Conservation (phyloP, 1,139 yeast species). For the Geotrichum klebahnii region DNA sequence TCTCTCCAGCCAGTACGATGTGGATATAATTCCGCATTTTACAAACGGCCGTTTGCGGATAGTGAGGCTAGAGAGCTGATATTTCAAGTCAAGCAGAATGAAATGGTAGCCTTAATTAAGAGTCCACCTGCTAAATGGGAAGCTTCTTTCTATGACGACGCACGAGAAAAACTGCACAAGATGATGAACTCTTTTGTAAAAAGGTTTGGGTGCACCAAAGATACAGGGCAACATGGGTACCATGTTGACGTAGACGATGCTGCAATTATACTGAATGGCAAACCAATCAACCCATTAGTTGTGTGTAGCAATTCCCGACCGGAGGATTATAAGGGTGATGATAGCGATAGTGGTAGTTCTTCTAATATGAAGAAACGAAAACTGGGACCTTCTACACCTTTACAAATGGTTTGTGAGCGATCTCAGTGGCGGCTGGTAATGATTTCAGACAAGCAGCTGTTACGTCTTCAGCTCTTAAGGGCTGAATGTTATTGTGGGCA, state of each 20-base stretch:
- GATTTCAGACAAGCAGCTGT: neutral
- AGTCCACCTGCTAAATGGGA: slow-evolving; percentile 19
- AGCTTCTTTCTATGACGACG: slow-evolving; percentile 18
- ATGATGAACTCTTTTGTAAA: slow-evolving; percentile 4
- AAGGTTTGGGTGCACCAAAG: neutral
- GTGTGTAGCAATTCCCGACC: slow-evolving; percentile 5
- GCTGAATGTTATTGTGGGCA: slow-evolving; percentile 20
- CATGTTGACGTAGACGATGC: slow-evolving; percentile 13
- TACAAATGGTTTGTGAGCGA: slow-evolving; percentile 17
- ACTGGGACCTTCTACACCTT: slow-evolving; percentile 18
- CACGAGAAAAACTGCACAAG: slow-evolving; percentile 9
- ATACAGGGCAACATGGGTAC: slow-evolving; percentile 14
- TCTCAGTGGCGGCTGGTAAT: slow-evolving; percentile 15
- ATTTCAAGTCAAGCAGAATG: slow-evolving; percentile 48
- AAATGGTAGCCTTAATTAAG: slow-evolving; percentile 17
- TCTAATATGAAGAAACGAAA: slow-evolving; percentile 11
- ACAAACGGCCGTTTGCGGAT: slow-evolving; percentile 59
- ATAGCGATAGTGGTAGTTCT: neutral
- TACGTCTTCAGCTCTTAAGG: slow-evolving; percentile 12
- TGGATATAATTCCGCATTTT: slow-evolving; percentile 30
- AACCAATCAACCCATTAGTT: slow-evolving; percentile 8
- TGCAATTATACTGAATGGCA: slow-evolving; percentile 11
- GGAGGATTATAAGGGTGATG: neutral
- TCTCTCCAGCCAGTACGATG: neutral
- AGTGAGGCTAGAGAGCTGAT: slow-evolving; percentile 47